A percentile compares a stretch with the other conserved stretches of the same genome.
These are phyloP conservation scores for Cladosporium velox DNA, from an alignment of 2,329 filamentous ascomycete species.

Conservation along the genomic window DNA sequence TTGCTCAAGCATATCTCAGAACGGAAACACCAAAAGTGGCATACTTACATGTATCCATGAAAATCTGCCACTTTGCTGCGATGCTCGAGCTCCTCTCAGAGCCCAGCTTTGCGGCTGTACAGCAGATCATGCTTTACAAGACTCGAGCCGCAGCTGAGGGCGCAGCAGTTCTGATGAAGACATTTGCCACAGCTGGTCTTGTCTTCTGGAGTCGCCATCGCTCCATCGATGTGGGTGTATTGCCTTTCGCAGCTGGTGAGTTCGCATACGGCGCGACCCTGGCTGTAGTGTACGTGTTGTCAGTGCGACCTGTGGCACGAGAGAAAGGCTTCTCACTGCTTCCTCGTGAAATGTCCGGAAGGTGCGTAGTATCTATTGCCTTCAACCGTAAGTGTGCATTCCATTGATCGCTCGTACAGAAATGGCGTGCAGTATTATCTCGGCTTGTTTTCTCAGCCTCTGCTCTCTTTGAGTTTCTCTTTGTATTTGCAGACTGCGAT, in stretches of 20 bases:
- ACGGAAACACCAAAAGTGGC: slow-evolving; percentile 57
- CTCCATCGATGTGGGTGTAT: slow-evolving; percentile 64
- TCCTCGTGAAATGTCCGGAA: slow-evolving; percentile 45
- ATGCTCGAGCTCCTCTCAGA: slow-evolving; percentile 79
- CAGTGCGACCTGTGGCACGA: slow-evolving; percentile 59
- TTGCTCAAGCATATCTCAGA: slow-evolving; percentile 69
- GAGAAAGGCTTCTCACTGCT: slow-evolving; percentile 70
- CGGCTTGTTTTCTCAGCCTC: slow-evolving; percentile 66
- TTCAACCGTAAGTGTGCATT: slow-evolving; percentile 24
- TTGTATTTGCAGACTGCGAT: slow-evolving; percentile 85
- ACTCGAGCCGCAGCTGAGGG: slow-evolving; percentile 81
- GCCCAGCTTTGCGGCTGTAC: slow-evolving; percentile 84
- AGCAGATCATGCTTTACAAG: slow-evolving; percentile 77
- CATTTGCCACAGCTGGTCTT: slow-evolving; percentile 69
- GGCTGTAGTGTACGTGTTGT: slow-evolving; percentile 67
- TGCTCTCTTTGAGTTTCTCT: slow-evolving; percentile 73
- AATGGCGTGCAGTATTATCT: slow-evolving; percentile 50
- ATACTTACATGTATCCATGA: slow-evolving; percentile 61
- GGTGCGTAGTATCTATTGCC: slow-evolving; percentile 39
- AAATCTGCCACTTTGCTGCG: slow-evolving; percentile 58
- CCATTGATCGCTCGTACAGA: slow-evolving; percentile 32
- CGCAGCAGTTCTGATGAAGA: slow-evolving; percentile 76
- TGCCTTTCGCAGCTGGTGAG: slow-evolving; percentile 90
- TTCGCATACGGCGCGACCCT: slow-evolving; percentile 71
- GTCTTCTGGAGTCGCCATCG: slow-evolving; percentile 64